These are phyloP conservation scores for Fusarium dlaminii DNA, from an alignment of 2,329 filamentous ascomycete species.

Conservation along the genomic window DNA sequence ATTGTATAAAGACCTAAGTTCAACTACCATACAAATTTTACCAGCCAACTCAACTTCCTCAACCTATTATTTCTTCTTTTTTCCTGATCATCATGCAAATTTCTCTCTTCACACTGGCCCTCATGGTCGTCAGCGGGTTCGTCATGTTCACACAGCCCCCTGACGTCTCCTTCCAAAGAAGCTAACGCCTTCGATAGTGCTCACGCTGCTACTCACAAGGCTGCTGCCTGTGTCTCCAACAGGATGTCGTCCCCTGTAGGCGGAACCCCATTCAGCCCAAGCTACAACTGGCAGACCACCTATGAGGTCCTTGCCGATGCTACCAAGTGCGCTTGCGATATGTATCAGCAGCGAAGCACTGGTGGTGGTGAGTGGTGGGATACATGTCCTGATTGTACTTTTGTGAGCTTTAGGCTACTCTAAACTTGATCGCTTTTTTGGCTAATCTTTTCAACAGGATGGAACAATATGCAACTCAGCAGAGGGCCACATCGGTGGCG, in stretches of 20 bases:
- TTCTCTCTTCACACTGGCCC: background rate
- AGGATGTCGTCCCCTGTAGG: background rate
- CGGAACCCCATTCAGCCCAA: background rate
- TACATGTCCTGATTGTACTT: background rate
- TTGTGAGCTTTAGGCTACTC: background rate
- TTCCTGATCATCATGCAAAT: background rate
- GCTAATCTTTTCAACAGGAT: background rate
- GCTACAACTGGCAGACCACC: background rate
- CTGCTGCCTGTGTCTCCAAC: background rate
- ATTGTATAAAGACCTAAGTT: background rate
- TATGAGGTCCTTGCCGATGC: background rate
- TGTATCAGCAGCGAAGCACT: background rate
- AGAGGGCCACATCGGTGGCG: background rate
- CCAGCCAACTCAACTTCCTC: background rate
- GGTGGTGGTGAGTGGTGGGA: background rate
- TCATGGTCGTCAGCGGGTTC: background rate
- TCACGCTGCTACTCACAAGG: background rate
- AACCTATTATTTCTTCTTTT: background rate
- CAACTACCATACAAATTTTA: fast-evolving
- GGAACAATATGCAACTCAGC: background rate
- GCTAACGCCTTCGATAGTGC: background rate
- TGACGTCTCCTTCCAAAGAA: fast-evolving
- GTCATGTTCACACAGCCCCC: background rate
- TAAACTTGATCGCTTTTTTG: fast-evolving
- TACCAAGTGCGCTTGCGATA: background rate